Base-by-base conservation (phyloP, 2,329 filamentous ascomycete genomes). In the Fusarium phyllophilum region DNA sequence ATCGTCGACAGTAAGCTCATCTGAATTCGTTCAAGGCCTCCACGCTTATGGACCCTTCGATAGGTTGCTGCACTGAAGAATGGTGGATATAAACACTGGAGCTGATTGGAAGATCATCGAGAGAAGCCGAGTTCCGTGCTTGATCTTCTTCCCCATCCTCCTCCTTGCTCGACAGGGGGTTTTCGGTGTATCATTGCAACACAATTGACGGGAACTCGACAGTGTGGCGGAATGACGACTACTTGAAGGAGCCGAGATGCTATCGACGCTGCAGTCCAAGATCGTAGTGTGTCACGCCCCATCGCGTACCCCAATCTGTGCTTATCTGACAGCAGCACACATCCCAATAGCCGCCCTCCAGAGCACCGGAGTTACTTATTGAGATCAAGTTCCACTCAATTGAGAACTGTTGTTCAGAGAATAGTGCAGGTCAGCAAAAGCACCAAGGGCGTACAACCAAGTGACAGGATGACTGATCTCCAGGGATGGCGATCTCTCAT, bases 221-320 rank as follows among this genome's bases (percentile, higher is more conserved):
- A 10, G 14, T 18, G 3, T 15, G 8, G 3, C 8, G 0, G 3
- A 5, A 6, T 8, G 2, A 11, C 13, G 5, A 12, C 6, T 15
- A 0, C 13, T 6, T 22, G 33, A 12, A 15, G 2, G 6, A 11
- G 1, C 3, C 3, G 1, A 15, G 10, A 14, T 1, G 4, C 3
- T 8, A 11, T 8, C 33, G n/a, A 36, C 6, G 2, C 13, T 24
- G 11, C 3, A 31, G 14, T 48, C 20, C 26, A 10, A 12, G 13
- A 17, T 8, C 13, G 6, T 8, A 18, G 8, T n/a, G 3, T 24
- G 2, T 20, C 20, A 26, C 13, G 12, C 4, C 6, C 48, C 12
- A 7, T 13, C 1, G 3, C 3, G 6, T 8, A 3, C 15, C 17
- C 31, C 31, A 34, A 36, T 1, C 4, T 26, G 12, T 1, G 4